Evolutionary conservation across 768 basidiomycete species (phyloP).

Genomic region (Lentinula boryana): DNA sequence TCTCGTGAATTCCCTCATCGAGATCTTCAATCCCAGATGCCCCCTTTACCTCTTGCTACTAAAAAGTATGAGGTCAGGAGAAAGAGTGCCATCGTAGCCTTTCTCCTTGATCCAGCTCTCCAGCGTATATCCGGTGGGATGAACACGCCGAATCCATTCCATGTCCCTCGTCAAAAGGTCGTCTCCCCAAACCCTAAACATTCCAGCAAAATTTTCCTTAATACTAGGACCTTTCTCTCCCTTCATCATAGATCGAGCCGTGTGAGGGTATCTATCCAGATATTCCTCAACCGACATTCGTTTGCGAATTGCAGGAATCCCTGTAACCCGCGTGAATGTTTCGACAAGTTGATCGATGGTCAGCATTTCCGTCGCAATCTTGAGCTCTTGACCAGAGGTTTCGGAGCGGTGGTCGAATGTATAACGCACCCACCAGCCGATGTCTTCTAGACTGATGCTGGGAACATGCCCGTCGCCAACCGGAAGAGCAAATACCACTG

Average conservation of each 20-base stretch:
- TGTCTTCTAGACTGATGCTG: constrained; percentile 32
- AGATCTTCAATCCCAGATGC: no score
- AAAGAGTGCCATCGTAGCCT: constrained; percentile 19
- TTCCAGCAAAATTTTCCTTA: constrained; percentile 34
- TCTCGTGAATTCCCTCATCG: no score
- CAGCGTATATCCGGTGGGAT: constrained; percentile 28
- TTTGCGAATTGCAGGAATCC: constrained; percentile 25
- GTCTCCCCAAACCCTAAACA: constrained; percentile 39
- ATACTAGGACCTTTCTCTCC: constrained; percentile 25
- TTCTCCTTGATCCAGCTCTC: constrained; percentile 36
- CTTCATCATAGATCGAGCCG: constrained; percentile 24
- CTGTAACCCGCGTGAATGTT: constrained; percentile 32
- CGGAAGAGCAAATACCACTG: constrained; percentile 31
- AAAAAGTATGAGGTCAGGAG: not conserved
- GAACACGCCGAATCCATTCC: constrained; percentile 34
- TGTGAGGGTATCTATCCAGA: constrained; percentile 21
- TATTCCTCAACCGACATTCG: constrained; percentile 27
- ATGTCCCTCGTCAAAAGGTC: constrained; percentile 36
- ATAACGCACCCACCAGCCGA: constrained; percentile 35
- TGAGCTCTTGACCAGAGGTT: constrained; percentile 29
- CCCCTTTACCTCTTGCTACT: not conserved
- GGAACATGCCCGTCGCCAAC: constrained; percentile 29
- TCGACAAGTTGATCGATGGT: constrained; percentile 29
- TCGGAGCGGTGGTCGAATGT: constrained; percentile 28
- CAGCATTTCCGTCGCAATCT: constrained; percentile 30